Base-by-base conservation (phyloP, 2,329 filamentous ascomycete genomes). In the Pseudogymnoascus sp. region DNA sequence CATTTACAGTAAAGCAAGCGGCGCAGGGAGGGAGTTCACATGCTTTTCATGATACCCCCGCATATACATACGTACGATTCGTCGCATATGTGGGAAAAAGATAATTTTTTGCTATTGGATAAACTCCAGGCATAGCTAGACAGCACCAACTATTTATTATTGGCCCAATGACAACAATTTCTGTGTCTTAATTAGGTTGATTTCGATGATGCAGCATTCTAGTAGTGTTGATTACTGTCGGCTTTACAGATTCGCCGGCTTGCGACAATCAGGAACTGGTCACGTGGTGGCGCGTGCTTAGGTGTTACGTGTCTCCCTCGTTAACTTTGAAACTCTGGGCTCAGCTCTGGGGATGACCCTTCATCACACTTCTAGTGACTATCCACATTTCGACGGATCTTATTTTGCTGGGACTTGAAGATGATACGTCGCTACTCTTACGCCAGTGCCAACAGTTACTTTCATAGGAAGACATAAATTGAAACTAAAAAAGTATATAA, bases 401-500 rank as follows among this genome's bases (percentile, higher is more conserved):
- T 11, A 42, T 42, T 42, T 40, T 10, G 13, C n/a, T 53, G 11
- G 6, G 24, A 10, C 14, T 7, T 31, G 47, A 19, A 31, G 26
- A 13, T 53, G 26, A 53, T 10, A 31, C 11, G 47, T 53, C 26
- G 26, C 26, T 53, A 24, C 11, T 29, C 44, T 16, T 26, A 10
- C 44, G 38, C 93, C 97, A 93, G 93, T 68, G 88, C 97, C 4
- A 97, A 97, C 74, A 90, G 90, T 62, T 96, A 91, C 70, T 76
- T 50, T 97, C 61, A 93, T 97, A 85, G 74, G 76, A 35, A 59
- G 26, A 21, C 47, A 10, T 6, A 26, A 31, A 14, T 19, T 56
- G 26, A 31, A 31, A 56, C 11, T 24, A 56, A 4, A 53, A 53
- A 53, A 31, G 26, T 31, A 31, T 56, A 56, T 56, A 33, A 56